These are phyloP conservation scores for Fallopia convolvulus DNA, from an alignment of 148 eudicot genomes.

Conservation along the genomic window DNA sequence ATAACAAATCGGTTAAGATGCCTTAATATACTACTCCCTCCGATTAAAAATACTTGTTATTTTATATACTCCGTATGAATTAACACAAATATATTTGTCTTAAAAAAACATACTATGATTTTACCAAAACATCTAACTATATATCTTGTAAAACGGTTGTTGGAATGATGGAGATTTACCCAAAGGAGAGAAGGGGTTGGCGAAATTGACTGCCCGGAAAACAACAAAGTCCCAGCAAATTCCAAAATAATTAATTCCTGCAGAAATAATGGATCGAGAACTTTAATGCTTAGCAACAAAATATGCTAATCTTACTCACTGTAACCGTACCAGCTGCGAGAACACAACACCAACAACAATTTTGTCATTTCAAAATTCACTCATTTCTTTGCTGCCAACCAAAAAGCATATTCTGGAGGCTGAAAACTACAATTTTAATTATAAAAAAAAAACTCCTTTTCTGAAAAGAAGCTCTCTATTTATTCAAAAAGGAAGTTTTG, in stretches of 20 bases:
- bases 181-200: not conserved
- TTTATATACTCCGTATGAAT: no score
- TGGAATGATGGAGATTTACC: not conserved
- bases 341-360: not conserved
- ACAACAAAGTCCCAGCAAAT: not conserved
- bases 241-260: not conserved
- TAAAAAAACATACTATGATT: no score
- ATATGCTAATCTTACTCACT: constrained; percentile 8
- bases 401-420: not conserved
- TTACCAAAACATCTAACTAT: no score
- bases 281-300: not conserved
- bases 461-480: not conserved
- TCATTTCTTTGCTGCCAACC: not conserved
- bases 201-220: not conserved
- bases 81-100: no score
- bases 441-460: not conserved
- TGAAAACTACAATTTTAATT: not conserved
- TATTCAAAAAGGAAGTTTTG: no score
- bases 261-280: not conserved
- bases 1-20: no score
- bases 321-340: not conserved
- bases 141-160: no score
- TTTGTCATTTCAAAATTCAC: not conserved
- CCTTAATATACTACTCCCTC: no score
- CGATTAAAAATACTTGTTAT: no score